phyloP scores from a whole-genome alignment of 345 rosid genomes.

The Chamaenerion angustifolium region DNA sequence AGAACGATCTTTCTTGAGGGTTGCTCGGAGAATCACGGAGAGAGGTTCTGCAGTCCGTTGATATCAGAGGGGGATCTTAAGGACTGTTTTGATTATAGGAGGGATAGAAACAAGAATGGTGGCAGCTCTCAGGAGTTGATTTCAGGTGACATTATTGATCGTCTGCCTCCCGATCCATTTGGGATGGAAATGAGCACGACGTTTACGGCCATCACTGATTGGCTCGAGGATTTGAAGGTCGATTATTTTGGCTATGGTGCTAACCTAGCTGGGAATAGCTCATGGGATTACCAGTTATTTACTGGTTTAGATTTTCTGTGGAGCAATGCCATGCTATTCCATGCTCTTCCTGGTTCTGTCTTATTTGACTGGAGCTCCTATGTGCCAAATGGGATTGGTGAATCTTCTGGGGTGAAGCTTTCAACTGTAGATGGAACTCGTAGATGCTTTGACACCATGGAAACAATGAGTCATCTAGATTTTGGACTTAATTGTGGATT shows the following conservation, averaged over 20 bases:
- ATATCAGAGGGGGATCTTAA: conserved; percentile 27
- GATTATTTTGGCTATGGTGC: conserved; percentile 34
- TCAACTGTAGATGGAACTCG: conserved; percentile 14
- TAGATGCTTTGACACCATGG: neutral
- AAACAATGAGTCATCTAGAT: neutral
- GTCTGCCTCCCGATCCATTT: conserved; percentile 89
- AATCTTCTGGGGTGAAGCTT: conserved; percentile 15
- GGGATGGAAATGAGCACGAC: conserved; percentile 79
- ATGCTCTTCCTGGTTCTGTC: conserved; percentile 28
- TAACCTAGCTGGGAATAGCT: conserved; percentile 25
- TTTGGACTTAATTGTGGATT: conserved; percentile 1
- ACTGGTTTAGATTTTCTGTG: conserved; percentile 68
- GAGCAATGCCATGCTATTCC: conserved; percentile 67
- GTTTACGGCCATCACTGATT: conserved; percentile 67
- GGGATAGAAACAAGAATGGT: conserved; percentile 29
- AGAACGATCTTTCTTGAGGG: conserved; percentile 49
- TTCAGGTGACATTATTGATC: conserved; percentile 67
- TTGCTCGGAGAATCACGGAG: conserved; percentile 16
- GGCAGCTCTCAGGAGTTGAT: conserved; percentile 52
- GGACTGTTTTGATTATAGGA: conserved; percentile 51
- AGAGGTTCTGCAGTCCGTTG: conserved; percentile 26
- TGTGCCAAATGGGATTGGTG: conserved; percentile 18
- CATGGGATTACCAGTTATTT: conserved; percentile 47
- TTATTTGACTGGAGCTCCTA: conserved; percentile 14
- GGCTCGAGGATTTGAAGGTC: conserved; percentile 80